A percentile compares a stretch with the other conserved stretches of the same genome.
Evolutionary conservation across 2,329 filamentous ascomycete species (phyloP).

Genomic region (Cryphonectria carpinicola): DNA sequence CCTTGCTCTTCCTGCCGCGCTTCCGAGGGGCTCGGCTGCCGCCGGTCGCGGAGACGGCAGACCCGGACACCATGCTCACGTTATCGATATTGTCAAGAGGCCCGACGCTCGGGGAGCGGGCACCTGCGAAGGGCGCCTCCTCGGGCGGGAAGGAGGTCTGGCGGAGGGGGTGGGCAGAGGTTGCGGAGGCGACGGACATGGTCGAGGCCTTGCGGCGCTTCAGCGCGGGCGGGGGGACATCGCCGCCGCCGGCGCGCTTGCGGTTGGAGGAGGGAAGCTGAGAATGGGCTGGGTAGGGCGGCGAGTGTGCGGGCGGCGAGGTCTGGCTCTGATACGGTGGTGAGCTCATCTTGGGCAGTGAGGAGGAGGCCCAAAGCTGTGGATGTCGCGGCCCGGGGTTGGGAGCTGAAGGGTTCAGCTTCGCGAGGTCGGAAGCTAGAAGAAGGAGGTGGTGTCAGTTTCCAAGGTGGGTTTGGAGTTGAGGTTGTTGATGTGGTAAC

Average conservation of each 20-base stretch:
- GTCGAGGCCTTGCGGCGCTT: conserved; percentile 75
- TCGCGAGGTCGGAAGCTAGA: neutral
- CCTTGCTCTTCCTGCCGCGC: conserved; percentile 64
- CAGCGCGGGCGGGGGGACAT: conserved; percentile 50
- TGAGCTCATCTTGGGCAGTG: conserved; percentile 53
- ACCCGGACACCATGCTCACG: conserved; percentile 64
- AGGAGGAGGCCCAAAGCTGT: neutral
- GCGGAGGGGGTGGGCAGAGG: conserved; percentile 69
- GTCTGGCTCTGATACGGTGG: conserved; percentile 50
- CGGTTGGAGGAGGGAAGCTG: conserved; percentile 63
- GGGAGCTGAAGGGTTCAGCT: neutral
- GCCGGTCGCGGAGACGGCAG: conserved; percentile 52
- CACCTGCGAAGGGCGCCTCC: conserved; percentile 53
- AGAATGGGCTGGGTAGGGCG: conserved; percentile 55
- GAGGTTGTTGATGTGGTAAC: neutral
- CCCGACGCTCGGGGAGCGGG: conserved; percentile 62
- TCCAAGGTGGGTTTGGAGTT: neutral
- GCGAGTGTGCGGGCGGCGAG: conserved; percentile 59
- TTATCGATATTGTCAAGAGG: conserved; percentile 60
- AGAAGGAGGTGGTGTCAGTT: neutral
- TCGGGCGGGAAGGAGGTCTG: conserved; percentile 82
- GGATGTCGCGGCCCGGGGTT: neutral
- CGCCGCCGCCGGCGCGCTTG: conserved; percentile 60
- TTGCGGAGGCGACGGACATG: conserved; percentile 56
- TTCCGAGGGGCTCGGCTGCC: conserved; percentile 57